Evolutionary conservation across 495 filamentous ascomycete species (phyloP), one percentile per base, ranked within the genome.

Genomic region (Penicillium bovifimosum): DNA sequence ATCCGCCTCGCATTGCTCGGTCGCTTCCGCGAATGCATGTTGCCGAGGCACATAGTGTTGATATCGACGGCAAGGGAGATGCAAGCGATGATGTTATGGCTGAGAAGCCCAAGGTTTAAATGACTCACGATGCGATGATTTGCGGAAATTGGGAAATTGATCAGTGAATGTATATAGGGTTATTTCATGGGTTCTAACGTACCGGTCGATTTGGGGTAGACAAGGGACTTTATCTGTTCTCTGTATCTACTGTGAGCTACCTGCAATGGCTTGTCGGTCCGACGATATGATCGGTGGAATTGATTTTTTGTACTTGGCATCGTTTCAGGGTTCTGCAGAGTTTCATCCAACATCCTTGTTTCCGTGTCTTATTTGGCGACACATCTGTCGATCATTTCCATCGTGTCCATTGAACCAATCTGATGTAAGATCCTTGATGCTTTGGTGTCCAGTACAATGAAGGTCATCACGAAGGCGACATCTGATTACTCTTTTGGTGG

Each of bases 1-100:
- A 69, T 47, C 61, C 66, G 31, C 60, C 63, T 1, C 49, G 53
- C 1, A 43, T 71, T 43, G 41, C 41, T 16, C 41, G 41, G n/a
- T 43, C 41, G 1, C 41, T 43, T 29, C 41, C 41, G n/a, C 41
- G 26, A 0, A 43, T 29, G n/a, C 41, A 43, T 9, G 26, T 43
- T 43, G 41, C 41, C 14, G 27, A 43, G n/a, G n/a, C 14, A 9
- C 26, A 43, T 11, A 28, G n/a, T 14, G 4, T 43, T 8, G 34
- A 16, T 16, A n/a, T 36, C 9, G 41, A 43, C 11, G 7, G 6
- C 1, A 43, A 29, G 11, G 41, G 28, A 6, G 26, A 11, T 16
- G 14, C n/a, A 43, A 43, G 41, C 9, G 41, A 43, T 11, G 41
- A 43, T n/a, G 1, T 1, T 9, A 17, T 7, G 41, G 6, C 14